A percentile compares a stretch with the other conserved stretches of the same genome.
These are phyloP conservation scores for Arabidopsis lyrata DNA, from an alignment of 441 rosid genomes.

Conservation along the genomic window DNA sequence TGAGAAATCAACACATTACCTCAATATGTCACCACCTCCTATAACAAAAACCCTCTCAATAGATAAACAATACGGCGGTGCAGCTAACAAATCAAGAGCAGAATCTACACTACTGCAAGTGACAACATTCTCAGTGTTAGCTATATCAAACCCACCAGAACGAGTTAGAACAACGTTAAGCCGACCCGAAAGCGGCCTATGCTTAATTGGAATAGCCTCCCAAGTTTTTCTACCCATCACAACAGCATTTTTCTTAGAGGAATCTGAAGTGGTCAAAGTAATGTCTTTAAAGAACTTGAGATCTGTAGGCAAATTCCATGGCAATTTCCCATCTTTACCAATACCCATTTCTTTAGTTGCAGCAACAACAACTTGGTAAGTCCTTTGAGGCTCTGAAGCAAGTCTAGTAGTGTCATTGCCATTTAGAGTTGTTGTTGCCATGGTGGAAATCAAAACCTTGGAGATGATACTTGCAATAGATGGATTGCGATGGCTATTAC, in stretches of 20 bases:
- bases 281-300: slow-evolving; percentile 76
- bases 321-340: slow-evolving; percentile 81
- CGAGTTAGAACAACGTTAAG: slow-evolving; percentile 91
- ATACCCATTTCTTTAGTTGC: slow-evolving; percentile 85
- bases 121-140: slow-evolving; percentile 89
- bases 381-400: slow-evolving; percentile 54
- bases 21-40: slow-evolving; percentile 84
- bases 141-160: slow-evolving; percentile 85
- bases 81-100: slow-evolving; percentile 80
- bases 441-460: slow-evolving; percentile 52
- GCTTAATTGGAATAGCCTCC: slow-evolving; percentile 76
- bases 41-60: slow-evolving; percentile 87
- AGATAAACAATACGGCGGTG: slow-evolving; percentile 83
- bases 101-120: slow-evolving; percentile 80
- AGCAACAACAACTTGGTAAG: slow-evolving; percentile 84
- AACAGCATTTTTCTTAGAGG: slow-evolving; percentile 80
- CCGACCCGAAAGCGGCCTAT: slow-evolving; percentile 82
- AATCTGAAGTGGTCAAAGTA: slow-evolving; percentile 59
- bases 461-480: slow-evolving; percentile 31
- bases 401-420: slow-evolving; percentile 24
- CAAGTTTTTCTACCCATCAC: slow-evolving; percentile 94
- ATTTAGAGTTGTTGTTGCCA: slow-evolving; percentile 45
- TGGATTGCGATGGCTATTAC: slow-evolving; percentile 35
- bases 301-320: slow-evolving; percentile 83
- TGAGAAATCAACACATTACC: slow-evolving; percentile 46